Conservation (phyloP, 768 basidiomycete genomes). For the Suillus subluteus region DNA sequence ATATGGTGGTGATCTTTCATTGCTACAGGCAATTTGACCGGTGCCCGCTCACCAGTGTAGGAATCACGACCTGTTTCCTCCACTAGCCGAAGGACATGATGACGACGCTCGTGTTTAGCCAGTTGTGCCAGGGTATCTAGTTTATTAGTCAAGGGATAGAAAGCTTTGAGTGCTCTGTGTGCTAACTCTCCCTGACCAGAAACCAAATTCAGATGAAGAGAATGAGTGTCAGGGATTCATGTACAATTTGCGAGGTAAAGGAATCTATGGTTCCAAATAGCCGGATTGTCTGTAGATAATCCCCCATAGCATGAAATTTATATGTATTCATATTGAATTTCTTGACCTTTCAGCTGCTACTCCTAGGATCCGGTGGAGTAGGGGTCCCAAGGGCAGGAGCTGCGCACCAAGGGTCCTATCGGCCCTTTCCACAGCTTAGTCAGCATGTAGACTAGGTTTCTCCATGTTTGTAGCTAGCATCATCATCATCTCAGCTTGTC, state of each 20-base stretch:
- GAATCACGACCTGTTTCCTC: not conserved
- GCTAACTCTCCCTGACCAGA: not conserved
- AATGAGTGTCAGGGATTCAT: no score
- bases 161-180: no score
- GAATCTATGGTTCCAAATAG: not conserved
- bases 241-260: conserved; percentile 15
- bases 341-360: conserved; percentile 6
- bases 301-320: conserved; percentile 29
- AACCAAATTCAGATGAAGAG: not conserved
- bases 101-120: not conserved
- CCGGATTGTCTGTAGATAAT: conserved; percentile 22
- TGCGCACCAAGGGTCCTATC: no score
- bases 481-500: no score
- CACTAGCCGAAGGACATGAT: not conserved
- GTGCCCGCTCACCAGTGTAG: no score
- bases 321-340: conserved; percentile 27
- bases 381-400: no score
- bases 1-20: no score
- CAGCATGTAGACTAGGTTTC: no score
- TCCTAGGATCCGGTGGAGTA: not conserved
- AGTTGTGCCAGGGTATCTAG: not conserved
- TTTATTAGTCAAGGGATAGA: not conserved
- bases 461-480: no score
- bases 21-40: not conserved
- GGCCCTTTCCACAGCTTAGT: no score